Percentiles rank a stretch among this genome's conserved stretches.
Evolutionary conservation across 768 basidiomycete species (phyloP).

Genomic region (Mycena olivaceomarginata): DNA sequence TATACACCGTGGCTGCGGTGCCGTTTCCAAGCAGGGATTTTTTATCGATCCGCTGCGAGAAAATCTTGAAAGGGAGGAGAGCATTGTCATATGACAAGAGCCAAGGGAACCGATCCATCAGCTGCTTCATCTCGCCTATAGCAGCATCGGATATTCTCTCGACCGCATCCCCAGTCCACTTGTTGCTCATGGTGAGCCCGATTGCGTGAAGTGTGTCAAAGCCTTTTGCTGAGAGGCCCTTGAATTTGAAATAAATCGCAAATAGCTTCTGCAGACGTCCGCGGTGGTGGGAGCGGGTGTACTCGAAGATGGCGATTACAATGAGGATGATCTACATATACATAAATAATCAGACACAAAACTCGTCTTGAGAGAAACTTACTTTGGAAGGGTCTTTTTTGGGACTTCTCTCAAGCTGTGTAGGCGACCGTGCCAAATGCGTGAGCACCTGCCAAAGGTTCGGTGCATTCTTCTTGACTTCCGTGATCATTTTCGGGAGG

Average conservation of each 20-base stretch:
- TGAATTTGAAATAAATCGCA: conserved; percentile 50
- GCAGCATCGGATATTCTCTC: conserved; percentile 49
- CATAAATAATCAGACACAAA: not conserved
- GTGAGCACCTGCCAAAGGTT: no score
- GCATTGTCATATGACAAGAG: conserved; percentile 60
- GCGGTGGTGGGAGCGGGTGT: conserved; percentile 22
- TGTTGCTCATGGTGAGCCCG: conserved; percentile 49
- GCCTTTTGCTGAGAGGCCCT: conserved; percentile 46
- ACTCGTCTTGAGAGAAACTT: no score
- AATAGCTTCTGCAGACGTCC: conserved; percentile 49
- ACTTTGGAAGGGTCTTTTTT: no score
- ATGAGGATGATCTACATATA: conserved; percentile 6
- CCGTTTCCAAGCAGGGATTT: conserved; percentile 58
- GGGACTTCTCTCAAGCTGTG: no score
- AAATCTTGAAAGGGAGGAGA: conserved; percentile 57
- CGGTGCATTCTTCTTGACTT: not conserved
- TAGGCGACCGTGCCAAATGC: no score
- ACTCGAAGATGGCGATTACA: conserved; percentile 13
- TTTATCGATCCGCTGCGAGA: conserved; percentile 61
- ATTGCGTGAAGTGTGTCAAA: conserved; percentile 50
- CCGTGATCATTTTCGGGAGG: not conserved
- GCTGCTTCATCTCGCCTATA: conserved; percentile 48
- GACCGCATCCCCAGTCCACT: conserved; percentile 45
- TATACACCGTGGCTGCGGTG: conserved; percentile 57
- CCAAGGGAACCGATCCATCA: conserved; percentile 53